phyloP scores from a whole-genome alignment of 352 stramenopile genomes.

The Globisporangium uncinulatum region DNA sequence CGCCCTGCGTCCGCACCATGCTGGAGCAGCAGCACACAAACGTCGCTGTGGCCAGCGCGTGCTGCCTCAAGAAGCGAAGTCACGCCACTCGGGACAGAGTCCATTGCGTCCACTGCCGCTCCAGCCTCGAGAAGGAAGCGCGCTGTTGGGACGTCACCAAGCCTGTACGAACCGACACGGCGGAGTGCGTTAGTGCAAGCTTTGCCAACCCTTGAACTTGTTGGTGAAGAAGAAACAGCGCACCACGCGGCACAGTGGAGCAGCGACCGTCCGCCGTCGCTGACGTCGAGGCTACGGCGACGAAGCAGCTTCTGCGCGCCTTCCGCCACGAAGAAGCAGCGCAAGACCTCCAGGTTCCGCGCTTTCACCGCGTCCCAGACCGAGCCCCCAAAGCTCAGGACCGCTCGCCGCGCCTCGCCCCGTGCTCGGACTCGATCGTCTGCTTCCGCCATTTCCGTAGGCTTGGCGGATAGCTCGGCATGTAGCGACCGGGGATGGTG shows the following conservation, averaged over 20 bases:
- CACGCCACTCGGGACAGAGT: slow-evolving; percentile 41
- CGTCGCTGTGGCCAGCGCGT: slow-evolving; percentile 34
- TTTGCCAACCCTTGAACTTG: background rate
- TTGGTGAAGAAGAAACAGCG: background rate
- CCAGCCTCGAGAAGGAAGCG: slow-evolving; percentile 40
- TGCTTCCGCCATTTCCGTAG: slow-evolving; percentile 2
- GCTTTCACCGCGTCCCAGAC: slow-evolving; percentile 47
- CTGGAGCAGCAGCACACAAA: slow-evolving; percentile 43
- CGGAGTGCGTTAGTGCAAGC: background rate
- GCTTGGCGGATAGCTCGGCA: background rate
- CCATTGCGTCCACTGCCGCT: slow-evolving; percentile 42
- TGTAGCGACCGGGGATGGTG: background rate
- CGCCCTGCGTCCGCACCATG: slow-evolving; percentile 36
- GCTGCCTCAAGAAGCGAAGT: slow-evolving; percentile 61
- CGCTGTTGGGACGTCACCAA: slow-evolving; percentile 23
- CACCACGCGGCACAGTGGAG: slow-evolving; percentile 67
- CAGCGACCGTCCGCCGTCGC: slow-evolving; percentile 52
- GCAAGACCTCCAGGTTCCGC: slow-evolving; percentile 45
- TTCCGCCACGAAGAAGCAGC: slow-evolving; percentile 62
- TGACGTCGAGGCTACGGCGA: slow-evolving; percentile 29
- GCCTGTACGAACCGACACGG: slow-evolving; percentile 11
- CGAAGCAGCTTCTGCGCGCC: slow-evolving; percentile 34
- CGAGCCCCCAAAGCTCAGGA: slow-evolving; percentile 48
- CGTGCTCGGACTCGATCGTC: slow-evolving; percentile 31
- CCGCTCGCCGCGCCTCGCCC: slow-evolving; percentile 42